Evolutionary conservation across 805 yeast species (phyloP), one percentile per base, ranked within the genome.

Genomic region (Lipomyces spencermartinsiae): DNA sequence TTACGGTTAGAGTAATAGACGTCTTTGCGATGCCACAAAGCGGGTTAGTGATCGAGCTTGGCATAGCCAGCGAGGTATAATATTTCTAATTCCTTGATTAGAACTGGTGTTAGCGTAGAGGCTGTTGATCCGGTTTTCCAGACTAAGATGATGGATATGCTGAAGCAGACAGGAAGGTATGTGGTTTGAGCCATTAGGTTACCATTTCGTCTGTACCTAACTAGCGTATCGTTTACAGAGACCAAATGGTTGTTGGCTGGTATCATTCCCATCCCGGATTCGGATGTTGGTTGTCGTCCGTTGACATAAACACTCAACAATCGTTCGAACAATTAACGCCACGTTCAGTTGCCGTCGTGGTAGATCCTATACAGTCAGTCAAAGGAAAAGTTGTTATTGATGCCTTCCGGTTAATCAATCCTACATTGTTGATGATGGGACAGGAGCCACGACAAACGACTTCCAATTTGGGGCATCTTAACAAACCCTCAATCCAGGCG

Each of bases 21-120:
- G 99, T 96, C 62, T 95, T 95, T 84, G 99, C 99, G 65, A 95
- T 95, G 99, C 99, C 99, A 22, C 99, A 95, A 82, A 87, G 93
- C 59, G 84, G 83, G 74, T 71, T 49, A 12, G 74, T 54, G 9
- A 10, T 12, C 8, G 19, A 10, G 39, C 4, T 29, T 4, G 34
- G 25, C 54, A 39, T 16, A 16, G 9, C 5, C 9, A 14, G 19
- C 9, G 14, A 10, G 25, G 16, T 12, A 14, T 51, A 14, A n/a
- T 35, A 33, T 33, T n/a, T 37, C 25, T 49, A 12, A n/a, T 19
- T 37, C 5, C 6, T 77, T 1, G 7, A n/a, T n/a, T 29, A 97
- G 97, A 76, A 95, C 99, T 9, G 99, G 99, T 68, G 99, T 96
- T 22, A 90, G 97, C 67, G 99, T 95, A 67, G 99, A 95, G 79